Evolutionary conservation across 208 protist genomes (phyloP), one percentile per base, ranked within the genome.

Genomic region (Acanthamoeba triangularis): DNA sequence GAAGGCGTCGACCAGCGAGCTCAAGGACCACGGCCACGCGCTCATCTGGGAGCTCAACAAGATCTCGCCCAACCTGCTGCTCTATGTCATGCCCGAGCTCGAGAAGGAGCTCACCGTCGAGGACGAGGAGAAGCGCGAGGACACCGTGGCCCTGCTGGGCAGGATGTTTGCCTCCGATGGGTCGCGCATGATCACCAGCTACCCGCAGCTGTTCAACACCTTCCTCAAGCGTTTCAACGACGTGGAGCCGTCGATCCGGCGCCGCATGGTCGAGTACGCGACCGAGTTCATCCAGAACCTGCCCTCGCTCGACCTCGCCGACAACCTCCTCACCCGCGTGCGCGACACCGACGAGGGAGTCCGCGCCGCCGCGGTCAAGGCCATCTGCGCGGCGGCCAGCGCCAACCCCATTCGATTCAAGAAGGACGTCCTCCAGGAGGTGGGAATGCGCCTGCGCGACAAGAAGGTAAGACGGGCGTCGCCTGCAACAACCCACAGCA

Each of bases 1-100:
- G 1, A 91, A 91, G 52, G 20, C 85, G 8, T 91, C 85, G 6
- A 72, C 52, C 13, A 91, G 85, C 85, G 85, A 91, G 85, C 85
- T 91, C 56, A 91, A 91, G 61, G 49, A 67, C 85, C 61, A 91
- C 85, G 33, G 56, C 49, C 85, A 91, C 41, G 85, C n/a, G 35
- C 85, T 91, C 30, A 91, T 91, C 61, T 91, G 85, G 85, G 85
- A 91, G 85, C 85, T 91, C 54, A 91, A 72, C 85, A 91, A 91
- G 61, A 91, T 91, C 13, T 91, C 85, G 35, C 85, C 85, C 23
- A 91, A 37, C 85, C 33, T 91, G 28, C 37, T 91, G 85, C 85
- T 91, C 61, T 72, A 91, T 37, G 85, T 91, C 30, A 65, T 91
- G 52, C 85, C 85, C 54, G 56, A 91, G 54, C 61, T 91, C 37